A percentile compares a stretch with the other conserved stretches of the same genome.
Conservation (phyloP, 148 eudicot species). For the Tetragonia tetragonoides region DNA sequence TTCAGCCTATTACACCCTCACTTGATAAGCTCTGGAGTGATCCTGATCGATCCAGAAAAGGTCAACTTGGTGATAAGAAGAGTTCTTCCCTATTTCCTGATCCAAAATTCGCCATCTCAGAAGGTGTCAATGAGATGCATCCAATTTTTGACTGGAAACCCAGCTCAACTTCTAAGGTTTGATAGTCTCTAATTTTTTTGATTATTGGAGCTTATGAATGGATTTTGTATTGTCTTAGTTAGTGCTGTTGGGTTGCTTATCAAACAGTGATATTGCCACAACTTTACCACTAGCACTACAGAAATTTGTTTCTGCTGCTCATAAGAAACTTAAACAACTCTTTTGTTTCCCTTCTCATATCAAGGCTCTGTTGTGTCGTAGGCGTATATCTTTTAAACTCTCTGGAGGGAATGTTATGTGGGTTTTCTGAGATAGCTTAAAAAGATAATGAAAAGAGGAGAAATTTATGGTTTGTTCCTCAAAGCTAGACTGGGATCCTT, state of each 20-base stretch:
- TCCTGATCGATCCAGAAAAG: constrained; percentile 48
- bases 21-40: constrained; percentile 78
- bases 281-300: not conserved
- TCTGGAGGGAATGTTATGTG: too few relatives aligned
- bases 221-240: not conserved
- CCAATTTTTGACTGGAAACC: constrained; percentile 77
- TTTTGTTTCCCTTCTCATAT: not conserved
- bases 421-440: too few relatives aligned
- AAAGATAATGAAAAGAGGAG: too few relatives aligned
- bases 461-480: too few relatives aligned
- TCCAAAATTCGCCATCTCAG: constrained; percentile 48
- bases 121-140: constrained; percentile 41
- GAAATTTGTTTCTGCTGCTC: not conserved
- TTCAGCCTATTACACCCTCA: constrained; percentile 84
- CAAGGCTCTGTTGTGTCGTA: not conserved
- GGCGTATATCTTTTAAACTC: too few relatives aligned
- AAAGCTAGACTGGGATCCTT: too few relatives aligned
- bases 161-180: constrained; percentile 55
- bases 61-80: constrained; percentile 49
- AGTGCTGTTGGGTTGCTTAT: not conserved
- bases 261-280: not conserved
- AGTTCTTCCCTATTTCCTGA: constrained; percentile 49
- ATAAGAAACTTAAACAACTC: not conserved
- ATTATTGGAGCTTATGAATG: not conserved
- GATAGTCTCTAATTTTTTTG: not conserved